These are phyloP conservation scores for Salix viminalis DNA, from an alignment of 345 rosid species.

Conservation along the genomic window DNA sequence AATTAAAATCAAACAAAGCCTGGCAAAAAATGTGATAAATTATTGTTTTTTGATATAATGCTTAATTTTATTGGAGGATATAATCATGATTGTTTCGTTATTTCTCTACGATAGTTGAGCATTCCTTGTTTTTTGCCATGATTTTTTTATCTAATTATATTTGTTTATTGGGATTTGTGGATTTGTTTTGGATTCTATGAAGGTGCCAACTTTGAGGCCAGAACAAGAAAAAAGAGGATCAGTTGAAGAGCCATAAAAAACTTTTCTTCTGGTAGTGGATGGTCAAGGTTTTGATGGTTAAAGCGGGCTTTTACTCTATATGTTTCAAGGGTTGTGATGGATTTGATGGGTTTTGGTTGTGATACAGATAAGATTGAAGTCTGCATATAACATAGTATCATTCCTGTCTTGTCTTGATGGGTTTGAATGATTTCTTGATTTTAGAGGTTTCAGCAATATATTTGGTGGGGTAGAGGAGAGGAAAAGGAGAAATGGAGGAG, in stretches of 20 bases:
- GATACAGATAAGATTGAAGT: constrained; percentile 23
- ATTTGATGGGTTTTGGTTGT: constrained; percentile 13
- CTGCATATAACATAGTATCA: constrained; percentile 14
- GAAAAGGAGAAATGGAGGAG: constrained; percentile 52
- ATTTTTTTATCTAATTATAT: not conserved
- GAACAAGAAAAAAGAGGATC: not conserved
- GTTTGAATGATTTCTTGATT: constrained; percentile 34
- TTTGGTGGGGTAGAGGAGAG: not conserved
- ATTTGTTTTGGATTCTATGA: constrained; percentile 47
- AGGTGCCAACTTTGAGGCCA: constrained; percentile 42
- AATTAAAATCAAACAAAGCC: no score
- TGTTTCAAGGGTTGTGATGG: not conserved
- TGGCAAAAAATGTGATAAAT: not conserved
- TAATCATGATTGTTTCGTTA: constrained; percentile 22
- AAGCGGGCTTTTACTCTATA: not conserved
- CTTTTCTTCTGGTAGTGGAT: constrained; percentile 7
- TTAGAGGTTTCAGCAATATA: constrained; percentile 2
- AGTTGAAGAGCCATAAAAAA: constrained; percentile 4
- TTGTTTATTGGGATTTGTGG: constrained; percentile 27
- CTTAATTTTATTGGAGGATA: constrained; percentile 15
- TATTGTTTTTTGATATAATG: constrained; percentile 14
- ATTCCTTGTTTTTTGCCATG: not conserved
- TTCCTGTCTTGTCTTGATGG: constrained; percentile 24
- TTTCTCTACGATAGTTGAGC: constrained; percentile 8
- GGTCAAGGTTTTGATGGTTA: constrained; percentile 13